Percentiles rank a stretch among this genome's conserved stretches.
These are phyloP conservation scores for Pythium aristosporum DNA, from an alignment of 352 stramenopile genomes.

Conservation along the genomic window DNA sequence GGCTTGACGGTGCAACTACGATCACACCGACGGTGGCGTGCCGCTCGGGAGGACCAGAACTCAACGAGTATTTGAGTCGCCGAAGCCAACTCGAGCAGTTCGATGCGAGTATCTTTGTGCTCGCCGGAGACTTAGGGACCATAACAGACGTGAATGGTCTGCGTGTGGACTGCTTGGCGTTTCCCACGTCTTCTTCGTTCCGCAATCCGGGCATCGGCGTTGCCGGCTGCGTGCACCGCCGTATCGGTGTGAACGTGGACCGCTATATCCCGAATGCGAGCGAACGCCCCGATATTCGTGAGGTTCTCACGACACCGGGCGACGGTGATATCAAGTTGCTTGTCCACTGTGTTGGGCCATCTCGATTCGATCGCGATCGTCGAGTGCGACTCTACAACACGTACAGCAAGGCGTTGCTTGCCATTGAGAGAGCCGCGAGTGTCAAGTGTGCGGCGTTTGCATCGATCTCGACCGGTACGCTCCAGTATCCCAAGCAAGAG, in stretches of 20 bases:
- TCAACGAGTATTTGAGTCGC: constrained; percentile 46
- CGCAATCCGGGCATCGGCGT: constrained; percentile 44
- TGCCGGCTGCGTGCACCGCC: constrained; percentile 45
- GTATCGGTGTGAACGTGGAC: constrained; percentile 38
- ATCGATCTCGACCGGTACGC: constrained; percentile 53
- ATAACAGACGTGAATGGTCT: constrained; percentile 31
- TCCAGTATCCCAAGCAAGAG: constrained; percentile 34
- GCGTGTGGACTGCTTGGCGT: constrained; percentile 58
- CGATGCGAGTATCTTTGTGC: constrained; percentile 31
- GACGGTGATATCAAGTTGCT: constrained; percentile 46
- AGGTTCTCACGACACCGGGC: constrained; percentile 43
- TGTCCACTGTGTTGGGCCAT: constrained; percentile 57
- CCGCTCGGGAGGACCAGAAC: constrained; percentile 20
- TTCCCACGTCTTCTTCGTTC: constrained; percentile 47
- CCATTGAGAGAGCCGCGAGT: constrained; percentile 24
- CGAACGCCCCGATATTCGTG: not conserved
- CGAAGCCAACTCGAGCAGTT: constrained; percentile 43
- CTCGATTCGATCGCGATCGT: not conserved
- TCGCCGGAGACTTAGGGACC: constrained; percentile 43
- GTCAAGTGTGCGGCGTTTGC: constrained; percentile 46
- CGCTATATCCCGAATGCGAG: not conserved
- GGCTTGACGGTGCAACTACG: not conserved
- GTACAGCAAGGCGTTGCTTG: constrained; percentile 47
- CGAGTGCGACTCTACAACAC: constrained; percentile 43
- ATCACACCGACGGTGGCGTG: constrained; percentile 15